Evolutionary conservation across 2,329 filamentous ascomycete genomes (phyloP).

Genomic region (Drechslerella dactyloides): DNA sequence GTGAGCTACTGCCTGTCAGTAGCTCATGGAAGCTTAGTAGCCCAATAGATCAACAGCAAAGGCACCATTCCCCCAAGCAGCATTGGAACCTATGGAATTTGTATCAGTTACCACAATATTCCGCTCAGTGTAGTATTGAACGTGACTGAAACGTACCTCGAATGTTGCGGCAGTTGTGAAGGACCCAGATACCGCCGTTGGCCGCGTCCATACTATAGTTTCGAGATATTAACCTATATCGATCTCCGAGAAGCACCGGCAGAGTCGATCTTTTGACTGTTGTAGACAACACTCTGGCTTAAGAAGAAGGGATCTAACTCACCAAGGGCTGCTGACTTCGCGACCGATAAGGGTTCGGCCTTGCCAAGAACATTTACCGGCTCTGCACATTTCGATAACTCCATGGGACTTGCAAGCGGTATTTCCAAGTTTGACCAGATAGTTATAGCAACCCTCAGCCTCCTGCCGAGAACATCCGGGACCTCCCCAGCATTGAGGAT

Average conservation of each 20-base stretch:
- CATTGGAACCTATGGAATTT: neutral
- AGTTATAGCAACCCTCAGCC: neutral
- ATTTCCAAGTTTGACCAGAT: neutral
- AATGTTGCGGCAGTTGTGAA: neutral
- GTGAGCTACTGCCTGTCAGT: neutral
- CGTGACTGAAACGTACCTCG: neutral
- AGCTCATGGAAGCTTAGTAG: neutral
- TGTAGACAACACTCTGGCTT: no score
- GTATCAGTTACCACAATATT: neutral
- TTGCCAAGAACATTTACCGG: neutral
- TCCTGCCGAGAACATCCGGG: neutral
- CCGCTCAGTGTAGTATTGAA: neutral
- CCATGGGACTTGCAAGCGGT: neutral
- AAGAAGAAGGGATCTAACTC: no score
- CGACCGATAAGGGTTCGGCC: neutral
- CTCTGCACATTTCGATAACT: neutral
- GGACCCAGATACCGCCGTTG: neutral
- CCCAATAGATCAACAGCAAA: neutral
- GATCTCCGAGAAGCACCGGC: neutral
- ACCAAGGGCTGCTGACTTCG: neutral
- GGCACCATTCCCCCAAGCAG: neutral
- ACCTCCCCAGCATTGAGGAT: neutral
- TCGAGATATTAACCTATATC: neutral
- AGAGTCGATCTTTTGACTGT: no score
- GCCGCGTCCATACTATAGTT: neutral